Evolutionary conservation across 495 filamentous ascomycete species (phyloP), one percentile per base, ranked within the genome.

Genomic region (Paragyromitra xinjiangensis): DNA sequence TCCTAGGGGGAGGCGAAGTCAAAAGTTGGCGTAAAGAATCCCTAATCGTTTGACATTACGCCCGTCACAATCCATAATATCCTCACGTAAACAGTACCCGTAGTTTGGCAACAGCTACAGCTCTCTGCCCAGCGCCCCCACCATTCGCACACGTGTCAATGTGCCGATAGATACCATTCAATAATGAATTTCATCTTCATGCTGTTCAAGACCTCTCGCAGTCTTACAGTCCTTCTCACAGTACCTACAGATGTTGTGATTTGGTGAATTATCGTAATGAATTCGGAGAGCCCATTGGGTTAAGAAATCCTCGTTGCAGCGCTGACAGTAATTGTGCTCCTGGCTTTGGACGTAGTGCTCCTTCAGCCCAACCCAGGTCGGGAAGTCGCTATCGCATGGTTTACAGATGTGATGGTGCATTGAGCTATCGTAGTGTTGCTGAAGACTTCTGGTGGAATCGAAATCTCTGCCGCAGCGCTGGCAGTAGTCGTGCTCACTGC

Each of bases 401-500:
- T 24, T 29, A 16, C 77, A 79, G 16, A 63, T 62, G 22, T 72
- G 40, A 67, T 79, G 77, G 8, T 44, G 53, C 3, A 16, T 3
- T 14, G 74, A 78, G n/a, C 62, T 48, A 8, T 64, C 58, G 48
- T 71, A 71, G 29, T 79, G 77, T 11, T 78, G 73, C 37, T 61
- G 66, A 22, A 79, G 63, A 11, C 65, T 58, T 16, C 37, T 39
- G 24, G 42, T 16, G 29, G 75, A 65, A 24, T 51, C 24, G 34
- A 78, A 79, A 63, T 79, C 65, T n/a, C 14, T 40, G 9, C 78
- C 45, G 53, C 75, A 78, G n/a, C 68, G 77, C 37, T 70, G 50
- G 42, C 77, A 79, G 59, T 79, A 78, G 19, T 58, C 22, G 50
- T 77, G 74, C 39, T 65, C 26, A 0, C 44, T 24, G 34, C 74